A percentile compares a stretch with the other conserved stretches of the same genome.
Conservation (phyloP, 257 asterid genomes). For the Salvia miltiorrhiza region DNA sequence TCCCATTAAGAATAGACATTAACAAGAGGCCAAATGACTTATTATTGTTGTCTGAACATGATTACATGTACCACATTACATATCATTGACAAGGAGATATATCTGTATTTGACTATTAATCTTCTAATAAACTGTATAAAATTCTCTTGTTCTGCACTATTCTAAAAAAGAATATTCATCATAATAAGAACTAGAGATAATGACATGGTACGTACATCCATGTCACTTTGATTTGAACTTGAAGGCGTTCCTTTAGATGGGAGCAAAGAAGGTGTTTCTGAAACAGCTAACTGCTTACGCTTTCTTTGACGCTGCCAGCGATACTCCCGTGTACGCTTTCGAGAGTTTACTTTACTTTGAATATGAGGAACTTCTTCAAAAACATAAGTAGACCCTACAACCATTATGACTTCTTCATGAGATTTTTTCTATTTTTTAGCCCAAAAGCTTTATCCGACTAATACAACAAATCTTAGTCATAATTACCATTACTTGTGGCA, state of each 20-base stretch:
- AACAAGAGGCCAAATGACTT: not conserved
- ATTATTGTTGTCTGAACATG: not conserved
- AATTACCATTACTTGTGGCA: slow-evolving; percentile 31
- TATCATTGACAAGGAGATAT: not conserved
- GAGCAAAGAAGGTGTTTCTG: slow-evolving; percentile 30
- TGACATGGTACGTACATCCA: slow-evolving; percentile 22
- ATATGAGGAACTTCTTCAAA: slow-evolving; percentile 26
- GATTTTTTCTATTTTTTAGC: not conserved
- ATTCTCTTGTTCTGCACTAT: not conserved
- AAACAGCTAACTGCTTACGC: slow-evolving; percentile 35
- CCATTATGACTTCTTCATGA: slow-evolving; percentile 23
- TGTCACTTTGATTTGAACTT: slow-evolving; percentile 26
- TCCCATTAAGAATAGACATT: not conserved
- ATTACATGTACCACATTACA: not conserved
- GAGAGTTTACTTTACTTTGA: slow-evolving; percentile 30
- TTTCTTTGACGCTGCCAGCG: slow-evolving; percentile 69
- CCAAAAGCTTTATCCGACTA: not conserved
- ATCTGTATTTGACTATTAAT: not conserved
- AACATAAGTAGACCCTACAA: slow-evolving; percentile 36
- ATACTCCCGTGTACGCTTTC: slow-evolving; percentile 50
- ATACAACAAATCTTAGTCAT: slow-evolving; percentile 21
- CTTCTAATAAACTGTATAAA: not conserved
- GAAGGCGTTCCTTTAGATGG: slow-evolving; percentile 28
- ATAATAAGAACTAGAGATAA: not conserved
- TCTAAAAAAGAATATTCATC: not conserved